phyloP scores from a whole-genome alignment of 139 green algal genomes.

The Deuterostichococcus epilithicus region DNA sequence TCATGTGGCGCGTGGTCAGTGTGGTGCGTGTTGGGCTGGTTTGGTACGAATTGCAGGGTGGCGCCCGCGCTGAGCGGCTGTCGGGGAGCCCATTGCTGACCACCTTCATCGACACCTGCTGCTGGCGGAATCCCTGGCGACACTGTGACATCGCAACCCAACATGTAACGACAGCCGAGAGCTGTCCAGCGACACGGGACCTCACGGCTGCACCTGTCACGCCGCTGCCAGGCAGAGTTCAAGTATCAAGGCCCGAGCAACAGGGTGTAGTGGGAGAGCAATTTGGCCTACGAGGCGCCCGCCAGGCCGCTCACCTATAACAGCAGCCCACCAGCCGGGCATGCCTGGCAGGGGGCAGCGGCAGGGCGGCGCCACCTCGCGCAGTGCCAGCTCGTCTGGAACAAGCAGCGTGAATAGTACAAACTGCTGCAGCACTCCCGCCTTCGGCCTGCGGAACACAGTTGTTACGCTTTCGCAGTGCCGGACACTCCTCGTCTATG shows the following conservation, averaged over 20 bases:
- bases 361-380: neutral
- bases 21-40: neutral
- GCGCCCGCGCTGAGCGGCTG: neutral
- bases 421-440: constrained; percentile 5
- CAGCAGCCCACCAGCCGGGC: neutral
- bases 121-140: neutral
- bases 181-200: too few species aligned
- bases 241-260: neutral
- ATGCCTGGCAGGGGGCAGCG: neutral
- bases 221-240: neutral
- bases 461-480: too few species aligned
- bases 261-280: neutral
- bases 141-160: neutral
- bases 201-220: too few species aligned
- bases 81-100: neutral
- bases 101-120: constrained; percentile 12
- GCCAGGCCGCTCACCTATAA: neutral
- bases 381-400: neutral
- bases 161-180: neutral
- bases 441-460: neutral
- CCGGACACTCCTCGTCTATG: too few species aligned
- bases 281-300: neutral
- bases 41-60: neutral
- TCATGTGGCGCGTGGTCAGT: neutral
- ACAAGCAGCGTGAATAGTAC: constrained; percentile 1